These are phyloP conservation scores for Bacterosira constricta DNA, from an alignment of 108 stramenopile genomes.

Conservation along the genomic window DNA sequence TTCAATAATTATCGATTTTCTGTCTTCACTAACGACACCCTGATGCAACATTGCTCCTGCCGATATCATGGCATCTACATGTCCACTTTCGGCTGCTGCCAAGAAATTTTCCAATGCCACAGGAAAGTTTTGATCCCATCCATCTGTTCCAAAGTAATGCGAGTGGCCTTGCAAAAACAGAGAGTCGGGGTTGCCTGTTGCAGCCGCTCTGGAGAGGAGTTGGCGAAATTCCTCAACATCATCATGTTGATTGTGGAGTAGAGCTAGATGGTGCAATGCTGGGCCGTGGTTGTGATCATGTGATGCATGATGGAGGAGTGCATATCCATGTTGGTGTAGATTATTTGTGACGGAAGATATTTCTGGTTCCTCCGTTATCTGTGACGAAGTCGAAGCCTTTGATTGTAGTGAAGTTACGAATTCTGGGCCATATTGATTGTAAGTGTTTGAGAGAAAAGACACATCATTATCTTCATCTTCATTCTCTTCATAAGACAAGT, in stretches of 20 bases:
- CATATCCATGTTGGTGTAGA: constrained; percentile 26
- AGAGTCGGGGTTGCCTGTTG: constrained; percentile 64
- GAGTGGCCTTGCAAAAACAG: constrained; percentile 72
- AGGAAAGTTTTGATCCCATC: constrained; percentile 52
- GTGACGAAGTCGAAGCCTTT: neutral
- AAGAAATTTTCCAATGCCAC: constrained; percentile 68
- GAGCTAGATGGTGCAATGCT: constrained; percentile 77
- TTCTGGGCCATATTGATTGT: neutral
- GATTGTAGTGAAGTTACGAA: neutral
- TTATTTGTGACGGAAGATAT: neutral
- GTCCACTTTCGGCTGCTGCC: constrained; percentile 62
- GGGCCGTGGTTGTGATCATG: constrained; percentile 60
- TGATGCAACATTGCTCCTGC: constrained; percentile 78
- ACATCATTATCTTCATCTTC: neutral
- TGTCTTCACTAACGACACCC: constrained; percentile 39
- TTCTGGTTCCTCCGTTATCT: no score
- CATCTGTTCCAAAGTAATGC: constrained; percentile 67
- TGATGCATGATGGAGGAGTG: constrained; percentile 58
- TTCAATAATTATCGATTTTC: constrained; percentile 31
- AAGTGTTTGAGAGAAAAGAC: constrained; percentile 14
- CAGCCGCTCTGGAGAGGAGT: constrained; percentile 54
- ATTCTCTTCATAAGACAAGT: constrained; percentile 40
- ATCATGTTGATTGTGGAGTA: constrained; percentile 58
- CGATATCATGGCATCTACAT: constrained; percentile 81
- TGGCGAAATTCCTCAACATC: constrained; percentile 48